phyloP scores from a whole-genome alignment of 495 filamentous ascomycete species.

The Elaphomyces granulatus region DNA sequence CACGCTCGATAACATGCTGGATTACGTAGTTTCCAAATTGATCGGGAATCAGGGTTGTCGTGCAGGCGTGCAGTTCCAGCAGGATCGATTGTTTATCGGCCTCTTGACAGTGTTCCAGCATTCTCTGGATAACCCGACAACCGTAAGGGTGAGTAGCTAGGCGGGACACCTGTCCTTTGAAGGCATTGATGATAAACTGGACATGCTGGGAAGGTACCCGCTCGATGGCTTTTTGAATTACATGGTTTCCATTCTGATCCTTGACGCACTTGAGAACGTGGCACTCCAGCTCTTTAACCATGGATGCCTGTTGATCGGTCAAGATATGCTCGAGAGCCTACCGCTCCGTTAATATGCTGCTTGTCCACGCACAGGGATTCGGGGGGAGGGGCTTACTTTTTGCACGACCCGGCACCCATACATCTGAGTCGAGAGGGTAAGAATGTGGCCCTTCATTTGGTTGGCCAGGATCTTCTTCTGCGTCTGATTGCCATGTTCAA shows the following conservation, averaged over 20 bases:
- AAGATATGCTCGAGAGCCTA: conserved; percentile 87
- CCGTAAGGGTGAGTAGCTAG: conserved; percentile 75
- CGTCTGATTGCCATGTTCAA: conserved; percentile 87
- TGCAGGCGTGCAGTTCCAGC: conserved; percentile 62
- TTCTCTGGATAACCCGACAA: conserved; percentile 86
- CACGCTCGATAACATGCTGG: conserved; percentile 83
- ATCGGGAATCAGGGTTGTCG: conserved; percentile 60
- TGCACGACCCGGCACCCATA: conserved; percentile 96
- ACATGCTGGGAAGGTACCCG: conserved; percentile 68
- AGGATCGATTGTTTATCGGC: conserved; percentile 56
- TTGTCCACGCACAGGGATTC: conserved; percentile 6
- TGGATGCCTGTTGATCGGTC: conserved; percentile 70
- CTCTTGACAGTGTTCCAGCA: conserved; percentile 74
- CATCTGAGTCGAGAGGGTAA: conserved; percentile 71
- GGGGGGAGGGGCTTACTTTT: conserved; percentile 41
- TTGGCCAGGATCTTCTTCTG: conserved; percentile 81
- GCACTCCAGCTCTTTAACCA: conserved; percentile 73
- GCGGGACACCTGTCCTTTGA: conserved; percentile 62
- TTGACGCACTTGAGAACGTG: conserved; percentile 69
- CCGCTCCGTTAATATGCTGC: too few relatives aligned
- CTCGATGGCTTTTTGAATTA: conserved; percentile 91
- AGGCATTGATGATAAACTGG: conserved; percentile 77
- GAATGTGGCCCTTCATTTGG: conserved; percentile 73
- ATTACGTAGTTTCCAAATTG: conserved; percentile 96
- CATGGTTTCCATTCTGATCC: conserved; percentile 92